phyloP scores from a whole-genome alignment of 148 eudicot species.

The Rhododendron molle region DNA sequence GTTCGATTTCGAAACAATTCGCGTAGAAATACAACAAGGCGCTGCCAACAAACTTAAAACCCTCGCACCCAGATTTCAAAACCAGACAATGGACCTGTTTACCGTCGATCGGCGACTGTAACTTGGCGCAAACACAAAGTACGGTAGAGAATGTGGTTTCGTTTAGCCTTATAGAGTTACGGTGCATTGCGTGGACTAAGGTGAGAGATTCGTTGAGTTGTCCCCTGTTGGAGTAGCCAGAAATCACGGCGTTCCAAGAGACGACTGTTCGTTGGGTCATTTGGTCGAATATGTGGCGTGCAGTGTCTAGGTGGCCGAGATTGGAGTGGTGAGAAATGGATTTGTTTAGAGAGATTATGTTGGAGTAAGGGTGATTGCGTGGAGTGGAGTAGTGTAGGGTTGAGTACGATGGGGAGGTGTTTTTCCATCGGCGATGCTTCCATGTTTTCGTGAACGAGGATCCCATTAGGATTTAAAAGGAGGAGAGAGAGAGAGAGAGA shows the following conservation, averaged over 20 bases:
- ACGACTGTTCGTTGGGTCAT: conserved; percentile 40
- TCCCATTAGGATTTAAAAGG: neutral
- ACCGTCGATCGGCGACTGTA: conserved; percentile 12
- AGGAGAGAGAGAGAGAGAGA: neutral
- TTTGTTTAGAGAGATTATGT: conserved; percentile 24
- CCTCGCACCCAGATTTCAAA: conserved; percentile 33
- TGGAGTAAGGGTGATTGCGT: neutral
- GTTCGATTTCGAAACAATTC: conserved; percentile 26
- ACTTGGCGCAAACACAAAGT: conserved; percentile 37
- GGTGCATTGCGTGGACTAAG: conserved; percentile 32
- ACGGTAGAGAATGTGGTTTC: conserved; percentile 32
- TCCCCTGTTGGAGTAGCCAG: conserved; percentile 44
- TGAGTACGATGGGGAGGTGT: neutral
- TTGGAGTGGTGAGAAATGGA: conserved; percentile 15
- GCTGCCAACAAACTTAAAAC: conserved; percentile 39
- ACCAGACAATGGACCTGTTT: conserved; percentile 42
- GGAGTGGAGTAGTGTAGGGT: neutral
- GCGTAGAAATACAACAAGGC: conserved; percentile 38
- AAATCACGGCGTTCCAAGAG: conserved; percentile 48
- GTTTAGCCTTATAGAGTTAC: conserved; percentile 20
- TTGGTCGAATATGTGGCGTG: conserved; percentile 47
- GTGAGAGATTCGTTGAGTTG: conserved; percentile 20
- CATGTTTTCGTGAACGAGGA: neutral
- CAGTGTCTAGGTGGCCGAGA: conserved; percentile 27
- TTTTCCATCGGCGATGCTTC: conserved; percentile 24